These are phyloP conservation scores for Boletales sp. DNA, from an alignment of 768 basidiomycete species.

Conservation along the genomic window DNA sequence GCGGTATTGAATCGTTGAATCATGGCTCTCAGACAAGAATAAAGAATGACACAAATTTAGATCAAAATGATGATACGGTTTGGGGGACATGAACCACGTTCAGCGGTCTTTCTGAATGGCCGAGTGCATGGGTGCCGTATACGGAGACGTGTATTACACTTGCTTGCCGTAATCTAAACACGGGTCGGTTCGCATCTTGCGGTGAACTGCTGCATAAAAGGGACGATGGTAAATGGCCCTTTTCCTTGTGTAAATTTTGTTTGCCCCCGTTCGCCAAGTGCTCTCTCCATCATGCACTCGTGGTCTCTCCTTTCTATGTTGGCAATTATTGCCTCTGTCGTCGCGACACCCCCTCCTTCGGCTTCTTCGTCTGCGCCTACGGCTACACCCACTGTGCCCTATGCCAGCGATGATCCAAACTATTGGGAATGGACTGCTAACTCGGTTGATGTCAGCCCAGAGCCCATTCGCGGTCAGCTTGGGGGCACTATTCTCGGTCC, in stretches of 20 bases:
- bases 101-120: too few species aligned
- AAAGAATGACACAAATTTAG: too few species aligned
- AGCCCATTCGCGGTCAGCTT: conserved; percentile 43
- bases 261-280: conserved; percentile 6
- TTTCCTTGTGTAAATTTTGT: conserved; percentile 22
- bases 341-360: conserved; percentile 20
- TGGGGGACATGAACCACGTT: too few species aligned
- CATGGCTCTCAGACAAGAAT: too few species aligned
- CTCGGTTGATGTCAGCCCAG: conserved; percentile 25
- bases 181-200: too few species aligned
- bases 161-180: conserved; percentile 2
- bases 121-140: too few species aligned
- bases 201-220: conserved; percentile 21
- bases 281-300: conserved; percentile 22
- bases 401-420: conserved; percentile 46
- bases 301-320: conserved; percentile 28
- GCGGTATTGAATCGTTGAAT: too few species aligned
- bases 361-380: conserved; percentile 25
- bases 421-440: conserved; percentile 36
- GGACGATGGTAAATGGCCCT: background rate
- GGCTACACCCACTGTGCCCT: conserved; percentile 42
- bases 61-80: too few species aligned
- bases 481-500: conserved; percentile 54
- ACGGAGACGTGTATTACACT: background rate
- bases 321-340: conserved; percentile 15